Conservation (phyloP, 176 grass and related monocot genomes). For the Ampelocalamus luodianensis region DNA sequence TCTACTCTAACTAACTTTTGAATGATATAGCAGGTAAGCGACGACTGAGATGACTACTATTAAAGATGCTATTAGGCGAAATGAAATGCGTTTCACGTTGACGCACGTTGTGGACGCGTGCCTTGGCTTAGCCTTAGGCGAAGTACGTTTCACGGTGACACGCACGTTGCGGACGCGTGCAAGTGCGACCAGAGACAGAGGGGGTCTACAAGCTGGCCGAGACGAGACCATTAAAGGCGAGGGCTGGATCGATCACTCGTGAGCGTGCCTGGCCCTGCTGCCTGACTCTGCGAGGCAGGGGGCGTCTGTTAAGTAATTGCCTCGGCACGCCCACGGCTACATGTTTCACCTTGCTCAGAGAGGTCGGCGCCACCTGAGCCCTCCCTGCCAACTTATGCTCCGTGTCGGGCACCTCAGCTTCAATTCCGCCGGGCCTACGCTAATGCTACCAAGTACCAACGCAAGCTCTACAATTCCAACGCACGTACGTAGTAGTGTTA, state of each 20-base stretch:
- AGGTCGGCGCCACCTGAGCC: constrained; percentile 48
- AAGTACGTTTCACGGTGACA: too few relatives aligned
- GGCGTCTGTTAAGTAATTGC: constrained; percentile 50
- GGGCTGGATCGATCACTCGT: constrained; percentile 53
- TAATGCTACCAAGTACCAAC: too few relatives aligned
- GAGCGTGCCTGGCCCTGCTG: constrained; percentile 30
- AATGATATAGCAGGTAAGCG: too few relatives aligned
- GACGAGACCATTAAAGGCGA: not conserved
- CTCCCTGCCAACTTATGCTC: constrained; percentile 75
- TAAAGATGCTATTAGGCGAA: too few relatives aligned
- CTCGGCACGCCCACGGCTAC: constrained; percentile 35
- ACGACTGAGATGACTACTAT: too few relatives aligned
- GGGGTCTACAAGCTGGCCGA: constrained; percentile 56
- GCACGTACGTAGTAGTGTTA: too few relatives aligned
- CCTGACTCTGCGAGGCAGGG: constrained; percentile 48
- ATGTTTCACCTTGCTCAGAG: constrained; percentile 53
- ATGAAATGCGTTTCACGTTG: too few relatives aligned
- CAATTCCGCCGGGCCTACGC: not conserved
- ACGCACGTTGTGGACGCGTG: too few relatives aligned
- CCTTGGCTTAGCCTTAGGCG: too few relatives aligned
- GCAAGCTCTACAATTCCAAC: too few relatives aligned
- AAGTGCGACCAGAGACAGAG: constrained; percentile 23
- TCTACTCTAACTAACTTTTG: too few relatives aligned
- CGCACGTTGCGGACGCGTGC: not conserved
- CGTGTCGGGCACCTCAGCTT: constrained; percentile 37